Percentiles rank a stretch among this genome's conserved stretches.
Conservation (phyloP, 805 yeast species). For the Maudiozyma turicensis region DNA sequence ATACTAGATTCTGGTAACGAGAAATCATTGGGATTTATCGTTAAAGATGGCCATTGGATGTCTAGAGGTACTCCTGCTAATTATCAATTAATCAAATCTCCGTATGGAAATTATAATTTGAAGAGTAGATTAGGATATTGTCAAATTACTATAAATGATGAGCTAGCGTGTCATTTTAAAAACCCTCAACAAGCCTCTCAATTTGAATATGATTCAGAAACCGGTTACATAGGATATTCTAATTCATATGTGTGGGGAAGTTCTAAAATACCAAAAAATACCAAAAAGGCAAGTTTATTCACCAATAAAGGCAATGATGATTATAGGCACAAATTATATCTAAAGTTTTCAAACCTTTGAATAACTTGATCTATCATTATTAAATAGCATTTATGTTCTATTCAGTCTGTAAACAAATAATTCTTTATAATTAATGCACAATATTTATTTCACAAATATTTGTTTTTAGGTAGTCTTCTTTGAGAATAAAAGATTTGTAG, state of each 20-base stretch:
- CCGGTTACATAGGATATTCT: slow-evolving; percentile 44
- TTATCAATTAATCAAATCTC: slow-evolving; percentile 45
- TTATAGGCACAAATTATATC: slow-evolving; percentile 24
- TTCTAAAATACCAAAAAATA: slow-evolving; percentile 33
- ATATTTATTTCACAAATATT: background rate
- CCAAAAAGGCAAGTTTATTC: slow-evolving; percentile 39
- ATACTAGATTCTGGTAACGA: slow-evolving; percentile 25
- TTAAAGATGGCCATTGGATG: slow-evolving; percentile 82
- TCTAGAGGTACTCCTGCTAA: slow-evolving; percentile 76
- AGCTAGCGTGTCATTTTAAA: slow-evolving; percentile 25
- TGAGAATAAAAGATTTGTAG: slow-evolving; percentile 2
- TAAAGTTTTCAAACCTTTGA: background rate
- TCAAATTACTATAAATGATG: slow-evolving; percentile 33
- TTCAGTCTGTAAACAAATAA: no score
- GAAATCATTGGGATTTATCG: slow-evolving; percentile 40
- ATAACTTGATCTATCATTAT: background rate
- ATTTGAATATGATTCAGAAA: slow-evolving; percentile 41
- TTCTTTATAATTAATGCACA: no score
- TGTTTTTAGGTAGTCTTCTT: background rate
- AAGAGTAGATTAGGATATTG: slow-evolving; percentile 69
- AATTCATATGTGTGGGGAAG: slow-evolving; percentile 58
- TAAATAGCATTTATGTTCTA: background rate
- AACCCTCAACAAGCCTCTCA: slow-evolving; percentile 37
- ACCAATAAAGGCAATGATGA: slow-evolving; percentile 30
- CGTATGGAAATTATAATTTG: slow-evolving; percentile 65